Percentiles rank a stretch among this genome's conserved stretches.
Conservation (phyloP, 768 basidiomycete genomes). For the Lepiota venenata region DNA sequence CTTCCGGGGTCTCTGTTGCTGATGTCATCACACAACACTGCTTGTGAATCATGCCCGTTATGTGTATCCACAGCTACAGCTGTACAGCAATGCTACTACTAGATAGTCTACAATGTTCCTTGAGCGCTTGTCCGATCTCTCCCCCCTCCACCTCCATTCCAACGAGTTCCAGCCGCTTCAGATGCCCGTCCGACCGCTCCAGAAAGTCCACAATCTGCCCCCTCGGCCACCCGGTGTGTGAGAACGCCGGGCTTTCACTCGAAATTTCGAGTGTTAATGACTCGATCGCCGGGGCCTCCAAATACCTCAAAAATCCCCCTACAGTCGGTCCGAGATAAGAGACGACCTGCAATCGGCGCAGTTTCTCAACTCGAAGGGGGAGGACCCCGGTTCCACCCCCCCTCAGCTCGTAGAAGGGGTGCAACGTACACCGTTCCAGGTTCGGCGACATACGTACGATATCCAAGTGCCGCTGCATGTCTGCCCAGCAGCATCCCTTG, state of each 20-base stretch:
- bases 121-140: neutral
- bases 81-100: neutral
- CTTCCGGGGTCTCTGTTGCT: neutral
- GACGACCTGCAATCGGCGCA: slow-evolving; percentile 18
- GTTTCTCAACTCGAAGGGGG: slow-evolving; percentile 14
- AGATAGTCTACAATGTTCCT: neutral
- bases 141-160: slow-evolving; percentile 12
- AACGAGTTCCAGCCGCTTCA: slow-evolving; percentile 14
- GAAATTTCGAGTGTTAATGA: slow-evolving; percentile 20
- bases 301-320: slow-evolving; percentile 18
- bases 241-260: slow-evolving; percentile 19
- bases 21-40: neutral
- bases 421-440: slow-evolving; percentile 20
- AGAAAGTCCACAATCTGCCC: slow-evolving; percentile 15
- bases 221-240: slow-evolving; percentile 19
- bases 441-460: slow-evolving; percentile 21
- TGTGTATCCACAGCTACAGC: neutral
- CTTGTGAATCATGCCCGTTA: neutral
- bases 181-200: slow-evolving; percentile 17
- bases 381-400: neutral
- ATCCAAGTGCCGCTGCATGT: slow-evolving; percentile 22
- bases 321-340: slow-evolving; percentile 18
- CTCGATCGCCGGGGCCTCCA: slow-evolving; percentile 19
- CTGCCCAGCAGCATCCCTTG: slow-evolving; percentile 20
- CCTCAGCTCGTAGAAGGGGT: slow-evolving; percentile 16